phyloP scores from a whole-genome alignment of 2,329 filamentous ascomycete genomes.

The Diaporthe sp. region DNA sequence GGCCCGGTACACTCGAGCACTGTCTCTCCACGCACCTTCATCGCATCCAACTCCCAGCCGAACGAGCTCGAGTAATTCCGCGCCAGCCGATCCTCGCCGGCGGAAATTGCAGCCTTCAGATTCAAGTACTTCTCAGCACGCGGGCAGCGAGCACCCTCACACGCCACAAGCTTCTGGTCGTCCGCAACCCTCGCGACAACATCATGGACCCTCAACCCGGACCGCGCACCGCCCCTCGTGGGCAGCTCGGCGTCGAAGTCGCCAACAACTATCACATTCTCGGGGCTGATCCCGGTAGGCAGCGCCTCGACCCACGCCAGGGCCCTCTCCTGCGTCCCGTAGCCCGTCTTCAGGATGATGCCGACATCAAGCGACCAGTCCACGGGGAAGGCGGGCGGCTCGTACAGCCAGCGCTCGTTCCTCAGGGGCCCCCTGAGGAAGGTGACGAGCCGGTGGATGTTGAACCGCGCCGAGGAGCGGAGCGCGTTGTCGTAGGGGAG shows the following conservation, averaged over 20 bases:
- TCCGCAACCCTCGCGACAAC: constrained; percentile 51
- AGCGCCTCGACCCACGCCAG: constrained; percentile 62
- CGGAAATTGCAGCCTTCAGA: constrained; percentile 55
- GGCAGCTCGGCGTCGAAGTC: constrained; percentile 60
- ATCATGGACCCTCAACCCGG: constrained; percentile 53
- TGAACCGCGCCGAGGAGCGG: constrained; percentile 46
- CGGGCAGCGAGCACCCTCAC: constrained; percentile 46
- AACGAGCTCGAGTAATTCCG: constrained; percentile 53
- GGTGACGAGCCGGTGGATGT: constrained; percentile 44
- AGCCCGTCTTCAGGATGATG: constrained; percentile 69
- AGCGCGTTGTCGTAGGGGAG: constrained; percentile 49
- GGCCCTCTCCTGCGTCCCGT: constrained; percentile 65
- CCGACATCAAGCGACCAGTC: constrained; percentile 62
- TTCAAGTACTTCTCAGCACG: constrained; percentile 58
- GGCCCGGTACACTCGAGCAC: no score
- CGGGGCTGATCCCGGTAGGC: constrained; percentile 48
- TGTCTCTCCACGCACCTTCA: constrained; percentile 56
- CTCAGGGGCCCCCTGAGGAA: constrained; percentile 47
- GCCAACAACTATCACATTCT: constrained; percentile 62
- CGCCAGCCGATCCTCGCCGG: constrained; percentile 55
- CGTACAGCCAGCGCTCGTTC: constrained; percentile 59
- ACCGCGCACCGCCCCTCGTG: constrained; percentile 44
- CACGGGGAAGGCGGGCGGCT: constrained; percentile 55
- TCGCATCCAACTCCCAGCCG: constrained; percentile 64
- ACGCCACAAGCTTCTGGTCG: constrained; percentile 50